Evolutionary conservation across 208 protist genomes (phyloP).

Genomic region (Leishmania lainsoni): DNA sequence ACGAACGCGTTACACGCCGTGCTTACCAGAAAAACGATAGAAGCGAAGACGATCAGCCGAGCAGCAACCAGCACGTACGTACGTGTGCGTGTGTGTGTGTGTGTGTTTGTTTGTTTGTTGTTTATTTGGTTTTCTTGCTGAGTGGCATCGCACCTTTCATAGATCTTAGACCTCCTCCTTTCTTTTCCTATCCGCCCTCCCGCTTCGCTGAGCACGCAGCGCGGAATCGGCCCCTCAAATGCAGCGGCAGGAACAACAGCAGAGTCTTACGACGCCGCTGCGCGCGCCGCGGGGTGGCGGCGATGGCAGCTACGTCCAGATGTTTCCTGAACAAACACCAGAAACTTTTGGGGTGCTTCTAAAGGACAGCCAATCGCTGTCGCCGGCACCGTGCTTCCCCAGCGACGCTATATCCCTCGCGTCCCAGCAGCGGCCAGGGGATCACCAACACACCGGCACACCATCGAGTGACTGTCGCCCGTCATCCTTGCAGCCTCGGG

Average conservation of each 20-base stretch:
- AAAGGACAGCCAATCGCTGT: slow-evolving; percentile 3
- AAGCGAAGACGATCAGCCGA: not conserved
- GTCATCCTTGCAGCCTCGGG: not conserved
- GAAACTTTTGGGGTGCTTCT: not conserved
- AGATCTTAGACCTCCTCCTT: not conserved
- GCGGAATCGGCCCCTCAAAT: not conserved
- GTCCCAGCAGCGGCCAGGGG: not conserved
- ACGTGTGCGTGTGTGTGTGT: no score
- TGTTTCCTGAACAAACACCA: not conserved
- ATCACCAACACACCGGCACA: not conserved
- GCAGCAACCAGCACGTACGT: not conserved
- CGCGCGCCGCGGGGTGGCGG: not conserved
- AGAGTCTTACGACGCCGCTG: not conserved
- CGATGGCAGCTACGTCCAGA: not conserved
- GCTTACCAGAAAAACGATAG: not conserved
- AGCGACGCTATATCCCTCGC: not conserved
- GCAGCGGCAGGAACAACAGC: slow-evolving; percentile 8
- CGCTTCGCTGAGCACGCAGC: not conserved
- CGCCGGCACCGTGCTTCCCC: slow-evolving; percentile 17
- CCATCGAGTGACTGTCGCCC: not conserved
- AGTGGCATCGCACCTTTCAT: not conserved
- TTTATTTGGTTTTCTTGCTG: not conserved
- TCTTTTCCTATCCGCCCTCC: not conserved
- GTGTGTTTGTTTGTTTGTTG: not conserved
- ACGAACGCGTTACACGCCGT: not conserved